These are phyloP conservation scores for Penicillium sp. DNA, from an alignment of 2,329 filamentous ascomycete genomes.

Conservation along the genomic window DNA sequence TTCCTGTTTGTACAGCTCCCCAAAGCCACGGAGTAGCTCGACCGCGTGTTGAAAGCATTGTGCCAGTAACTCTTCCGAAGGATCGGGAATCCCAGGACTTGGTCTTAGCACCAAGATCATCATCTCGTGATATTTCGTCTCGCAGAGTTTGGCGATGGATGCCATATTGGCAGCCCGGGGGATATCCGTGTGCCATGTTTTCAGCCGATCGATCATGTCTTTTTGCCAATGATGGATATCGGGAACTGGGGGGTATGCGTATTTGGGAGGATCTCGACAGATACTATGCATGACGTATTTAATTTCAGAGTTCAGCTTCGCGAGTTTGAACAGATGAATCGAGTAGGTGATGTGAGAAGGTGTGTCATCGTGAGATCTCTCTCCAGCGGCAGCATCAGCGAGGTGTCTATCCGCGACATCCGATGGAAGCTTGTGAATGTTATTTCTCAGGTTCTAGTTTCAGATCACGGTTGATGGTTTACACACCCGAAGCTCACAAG, in stretches of 20 bases:
- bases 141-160: conserved; percentile 42
- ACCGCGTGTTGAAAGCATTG: conserved; percentile 55
- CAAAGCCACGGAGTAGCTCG: conserved; percentile 50
- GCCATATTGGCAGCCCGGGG: conserved; percentile 33
- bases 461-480: background rate
- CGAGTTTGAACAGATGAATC: conserved; percentile 55
- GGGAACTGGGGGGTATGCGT: conserved; percentile 56
- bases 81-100: conserved; percentile 59
- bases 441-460: background rate
- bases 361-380: background rate
- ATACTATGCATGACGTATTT: conserved; percentile 63
- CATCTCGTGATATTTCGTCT: conserved; percentile 56
- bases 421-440: conserved; percentile 24
- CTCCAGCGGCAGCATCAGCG: conserved; percentile 10
- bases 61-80: conserved; percentile 48
- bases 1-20: conserved; percentile 54
- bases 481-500: conserved; percentile 58
- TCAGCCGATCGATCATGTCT: conserved; percentile 49
- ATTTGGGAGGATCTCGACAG: conserved; percentile 53
- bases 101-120: conserved; percentile 59
- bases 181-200: conserved; percentile 50
- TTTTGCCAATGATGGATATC: conserved; percentile 57
- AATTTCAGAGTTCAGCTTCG: conserved; percentile 61
- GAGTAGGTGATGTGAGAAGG: conserved; percentile 50
- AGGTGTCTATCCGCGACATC: conserved; percentile 30